These are phyloP conservation scores for Acer saccharum DNA, from an alignment of 345 rosid species.

Conservation along the genomic window DNA sequence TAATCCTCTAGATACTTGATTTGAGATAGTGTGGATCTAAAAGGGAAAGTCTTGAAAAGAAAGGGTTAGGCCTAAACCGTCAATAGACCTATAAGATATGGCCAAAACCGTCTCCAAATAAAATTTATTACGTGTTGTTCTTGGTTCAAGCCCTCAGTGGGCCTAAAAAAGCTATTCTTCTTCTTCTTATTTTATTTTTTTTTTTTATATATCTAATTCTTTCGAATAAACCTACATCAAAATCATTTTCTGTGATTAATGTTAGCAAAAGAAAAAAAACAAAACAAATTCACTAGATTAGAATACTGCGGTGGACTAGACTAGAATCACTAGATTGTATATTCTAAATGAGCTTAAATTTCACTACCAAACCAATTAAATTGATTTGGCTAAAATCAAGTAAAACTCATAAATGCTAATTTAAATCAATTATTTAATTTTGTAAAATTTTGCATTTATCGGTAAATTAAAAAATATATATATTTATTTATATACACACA, in stretches of 20 bases:
- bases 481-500: too few relatives aligned
- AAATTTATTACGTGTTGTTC: not conserved
- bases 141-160: not conserved
- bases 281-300: too few relatives aligned
- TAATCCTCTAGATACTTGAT: not conserved
- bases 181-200: too few relatives aligned
- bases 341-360: not conserved
- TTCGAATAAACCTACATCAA: not conserved
- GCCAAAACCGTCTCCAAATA: too few relatives aligned
- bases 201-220: not conserved
- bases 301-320: too few relatives aligned
- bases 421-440: too few relatives aligned
- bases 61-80: not conserved
- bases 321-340: not conserved
- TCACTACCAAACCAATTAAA: not conserved
- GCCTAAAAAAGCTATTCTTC: not conserved
- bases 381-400: not conserved
- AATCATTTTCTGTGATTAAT: too few relatives aligned
- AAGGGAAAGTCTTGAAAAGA: not conserved
- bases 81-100: too few relatives aligned
- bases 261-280: too few relatives aligned
- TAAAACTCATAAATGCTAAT: not conserved
- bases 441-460: too few relatives aligned
- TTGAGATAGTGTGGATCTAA: not conserved
- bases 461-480: too few relatives aligned